Evolutionary conservation across 2,329 filamentous ascomycete species (phyloP).

Genomic region (Dothiorella sarmentorum): DNA sequence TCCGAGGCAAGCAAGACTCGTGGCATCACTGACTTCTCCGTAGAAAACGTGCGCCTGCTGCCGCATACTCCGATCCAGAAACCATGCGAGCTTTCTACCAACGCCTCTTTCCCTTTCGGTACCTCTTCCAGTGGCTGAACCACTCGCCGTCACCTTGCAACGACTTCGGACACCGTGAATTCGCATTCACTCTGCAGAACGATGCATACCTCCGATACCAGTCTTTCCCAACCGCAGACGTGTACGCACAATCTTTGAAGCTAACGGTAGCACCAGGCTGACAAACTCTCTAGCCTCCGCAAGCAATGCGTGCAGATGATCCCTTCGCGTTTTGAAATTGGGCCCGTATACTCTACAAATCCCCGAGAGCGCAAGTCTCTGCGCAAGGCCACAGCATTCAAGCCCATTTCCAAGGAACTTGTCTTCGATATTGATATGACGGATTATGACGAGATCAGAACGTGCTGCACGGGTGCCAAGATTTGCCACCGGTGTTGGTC

Average conservation of each 20-base stretch:
- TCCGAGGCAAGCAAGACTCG: background rate
- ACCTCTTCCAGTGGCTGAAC: slow-evolving; percentile 97
- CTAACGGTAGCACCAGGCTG: background rate
- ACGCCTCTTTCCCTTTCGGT: slow-evolving; percentile 89
- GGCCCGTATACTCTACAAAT: slow-evolving; percentile 92
- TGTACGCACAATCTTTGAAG: slow-evolving; percentile 38
- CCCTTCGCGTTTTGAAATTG: slow-evolving; percentile 95
- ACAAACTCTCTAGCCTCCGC: slow-evolving; percentile 58
- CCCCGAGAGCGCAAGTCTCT: slow-evolving; percentile 89
- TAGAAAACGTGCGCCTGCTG: slow-evolving; percentile 36
- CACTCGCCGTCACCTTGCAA: slow-evolving; percentile 80
- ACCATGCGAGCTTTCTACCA: slow-evolving; percentile 94
- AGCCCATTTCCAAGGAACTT: slow-evolving; percentile 84
- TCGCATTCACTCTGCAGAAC: slow-evolving; percentile 90
- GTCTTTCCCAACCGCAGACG: slow-evolving; percentile 65
- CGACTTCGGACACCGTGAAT: slow-evolving; percentile 91
- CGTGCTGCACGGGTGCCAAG: slow-evolving; percentile 88
- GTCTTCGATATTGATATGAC: slow-evolving; percentile 99
- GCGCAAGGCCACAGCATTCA: slow-evolving; percentile 75
- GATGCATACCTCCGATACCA: slow-evolving; percentile 93
- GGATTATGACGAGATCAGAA: slow-evolving; percentile 95
- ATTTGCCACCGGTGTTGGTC: slow-evolving; percentile 95
- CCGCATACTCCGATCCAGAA: slow-evolving; percentile 65
- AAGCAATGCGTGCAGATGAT: slow-evolving; percentile 88
- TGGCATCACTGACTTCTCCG: background rate